Conservation (phyloP, 768 basidiomycete genomes). For the Tricholoma hemisulphureum region DNA sequence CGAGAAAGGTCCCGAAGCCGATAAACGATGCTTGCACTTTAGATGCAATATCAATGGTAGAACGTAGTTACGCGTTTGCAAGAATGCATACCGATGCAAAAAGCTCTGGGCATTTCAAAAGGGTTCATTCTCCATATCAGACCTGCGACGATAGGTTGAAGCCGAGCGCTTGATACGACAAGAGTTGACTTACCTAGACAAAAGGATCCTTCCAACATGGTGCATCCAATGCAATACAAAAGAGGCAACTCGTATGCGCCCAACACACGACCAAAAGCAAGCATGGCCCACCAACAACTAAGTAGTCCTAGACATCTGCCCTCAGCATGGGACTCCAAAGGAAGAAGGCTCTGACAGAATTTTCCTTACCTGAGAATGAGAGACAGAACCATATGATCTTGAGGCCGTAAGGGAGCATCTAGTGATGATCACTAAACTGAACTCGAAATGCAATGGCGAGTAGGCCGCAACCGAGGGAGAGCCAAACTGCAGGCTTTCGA, state of each 20-base stretch:
- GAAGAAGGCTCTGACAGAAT: no score
- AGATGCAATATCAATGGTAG: neutral
- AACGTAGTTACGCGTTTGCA: neutral
- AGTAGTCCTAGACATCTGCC: conserved; percentile 39
- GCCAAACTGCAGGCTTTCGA: no score
- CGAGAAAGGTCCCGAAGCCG: conserved; percentile 41
- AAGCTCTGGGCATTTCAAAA: conserved; percentile 51
- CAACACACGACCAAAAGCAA: conserved; percentile 43
- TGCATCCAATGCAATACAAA: conserved; percentile 48
- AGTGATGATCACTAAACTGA: no score
- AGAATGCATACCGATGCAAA: conserved; percentile 52
- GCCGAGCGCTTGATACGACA: neutral
- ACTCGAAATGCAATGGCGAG: no score
- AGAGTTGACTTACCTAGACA: conserved; percentile 49
- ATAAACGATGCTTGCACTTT: conserved; percentile 46
- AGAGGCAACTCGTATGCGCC: conserved; percentile 46
- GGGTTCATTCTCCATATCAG: conserved; percentile 67
- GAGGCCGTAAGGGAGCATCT: conserved; percentile 53
- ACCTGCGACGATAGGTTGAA: conserved; percentile 35
- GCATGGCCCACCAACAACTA: conserved; percentile 48
- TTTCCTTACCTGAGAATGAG: conserved; percentile 49
- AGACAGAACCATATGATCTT: conserved; percentile 60
- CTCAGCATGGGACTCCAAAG: no score
- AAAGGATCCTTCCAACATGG: conserved; percentile 54
- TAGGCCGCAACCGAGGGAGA: no score